A percentile compares a stretch with the other conserved stretches of the same genome.
phyloP scores from a whole-genome alignment of 352 stramenopile species.

The Phytophthora tentaculata region DNA sequence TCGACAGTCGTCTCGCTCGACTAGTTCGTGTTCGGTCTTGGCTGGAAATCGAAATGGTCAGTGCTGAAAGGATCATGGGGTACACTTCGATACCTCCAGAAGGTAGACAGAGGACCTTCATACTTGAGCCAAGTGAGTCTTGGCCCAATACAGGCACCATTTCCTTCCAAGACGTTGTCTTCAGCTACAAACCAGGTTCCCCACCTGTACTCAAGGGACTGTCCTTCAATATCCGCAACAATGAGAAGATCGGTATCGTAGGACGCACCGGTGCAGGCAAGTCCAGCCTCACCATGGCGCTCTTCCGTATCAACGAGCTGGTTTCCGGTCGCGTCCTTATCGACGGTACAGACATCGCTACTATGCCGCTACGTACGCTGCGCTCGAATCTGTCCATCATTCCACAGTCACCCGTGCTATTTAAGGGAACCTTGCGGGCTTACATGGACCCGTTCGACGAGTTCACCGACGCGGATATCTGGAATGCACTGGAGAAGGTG shows the following conservation, averaged over 20 bases:
- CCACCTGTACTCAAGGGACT: conserved; percentile 57
- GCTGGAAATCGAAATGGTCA: conserved; percentile 55
- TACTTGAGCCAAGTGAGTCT: conserved; percentile 24
- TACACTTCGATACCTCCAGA: conserved; percentile 48
- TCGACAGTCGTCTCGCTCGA: conserved; percentile 80
- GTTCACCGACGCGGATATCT: conserved; percentile 78
- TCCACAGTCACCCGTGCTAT: conserved; percentile 74
- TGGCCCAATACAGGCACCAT: conserved; percentile 72
- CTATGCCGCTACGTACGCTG: conserved; percentile 35
- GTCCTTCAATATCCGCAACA: conserved; percentile 58
- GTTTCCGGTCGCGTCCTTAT: conserved; percentile 49
- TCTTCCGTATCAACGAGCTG: conserved; percentile 77
- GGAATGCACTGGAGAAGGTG: conserved; percentile 74
- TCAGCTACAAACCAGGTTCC: conserved; percentile 76
- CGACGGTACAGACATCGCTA: conserved; percentile 36
- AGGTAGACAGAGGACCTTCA: conserved; percentile 14
- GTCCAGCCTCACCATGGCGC: neutral
- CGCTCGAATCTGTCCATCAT: conserved; percentile 59
- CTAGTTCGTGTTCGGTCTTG: conserved; percentile 41
- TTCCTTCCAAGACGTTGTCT: conserved; percentile 76
- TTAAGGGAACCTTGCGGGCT: conserved; percentile 85
- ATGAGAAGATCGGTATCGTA: conserved; percentile 54
- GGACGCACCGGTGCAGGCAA: neutral
- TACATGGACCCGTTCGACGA: conserved; percentile 92
- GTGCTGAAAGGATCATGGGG: conserved; percentile 49